A percentile compares a stretch with the other conserved stretches of the same genome.
These are phyloP conservation scores for Tricholoma hemisulphureum DNA, from an alignment of 768 basidiomycete species.

Conservation along the genomic window DNA sequence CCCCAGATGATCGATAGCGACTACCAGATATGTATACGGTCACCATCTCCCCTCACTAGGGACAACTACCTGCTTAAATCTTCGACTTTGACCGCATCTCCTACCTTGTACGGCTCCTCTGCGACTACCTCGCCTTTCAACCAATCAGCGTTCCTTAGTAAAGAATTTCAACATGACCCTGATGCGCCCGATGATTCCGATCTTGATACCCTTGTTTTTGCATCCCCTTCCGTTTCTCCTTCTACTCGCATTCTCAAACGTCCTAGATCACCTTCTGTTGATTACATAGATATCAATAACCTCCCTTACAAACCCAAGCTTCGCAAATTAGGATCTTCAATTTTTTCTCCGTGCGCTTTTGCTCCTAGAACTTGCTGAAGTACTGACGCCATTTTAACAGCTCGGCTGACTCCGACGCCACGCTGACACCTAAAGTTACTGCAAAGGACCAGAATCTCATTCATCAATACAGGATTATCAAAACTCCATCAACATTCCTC, in stretches of 20 bases:
- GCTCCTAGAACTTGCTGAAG: not conserved
- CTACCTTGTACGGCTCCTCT: not conserved
- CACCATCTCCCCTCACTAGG: not conserved
- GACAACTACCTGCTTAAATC: not conserved
- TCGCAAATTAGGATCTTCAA: not conserved
- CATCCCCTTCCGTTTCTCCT: not conserved
- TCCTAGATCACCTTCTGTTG: not conserved
- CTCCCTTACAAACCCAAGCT: not conserved
- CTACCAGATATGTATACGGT: not conserved
- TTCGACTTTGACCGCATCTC: not conserved
- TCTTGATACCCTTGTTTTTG: not conserved
- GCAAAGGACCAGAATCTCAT: not conserved
- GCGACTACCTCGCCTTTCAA: not conserved
- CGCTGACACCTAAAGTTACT: not conserved
- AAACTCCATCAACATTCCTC: not conserved
- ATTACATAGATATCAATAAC: not conserved
- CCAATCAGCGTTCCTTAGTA: not conserved
- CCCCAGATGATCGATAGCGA: not conserved
- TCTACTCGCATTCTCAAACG: not conserved
- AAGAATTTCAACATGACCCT: not conserved
- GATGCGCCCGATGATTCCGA: not conserved
- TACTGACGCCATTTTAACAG: not conserved
- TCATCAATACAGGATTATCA: not conserved
- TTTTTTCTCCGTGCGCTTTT: not conserved
- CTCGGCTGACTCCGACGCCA: not conserved